Conservation (phyloP, 306 rosid genomes). For the Fragaria iinumae region DNA sequence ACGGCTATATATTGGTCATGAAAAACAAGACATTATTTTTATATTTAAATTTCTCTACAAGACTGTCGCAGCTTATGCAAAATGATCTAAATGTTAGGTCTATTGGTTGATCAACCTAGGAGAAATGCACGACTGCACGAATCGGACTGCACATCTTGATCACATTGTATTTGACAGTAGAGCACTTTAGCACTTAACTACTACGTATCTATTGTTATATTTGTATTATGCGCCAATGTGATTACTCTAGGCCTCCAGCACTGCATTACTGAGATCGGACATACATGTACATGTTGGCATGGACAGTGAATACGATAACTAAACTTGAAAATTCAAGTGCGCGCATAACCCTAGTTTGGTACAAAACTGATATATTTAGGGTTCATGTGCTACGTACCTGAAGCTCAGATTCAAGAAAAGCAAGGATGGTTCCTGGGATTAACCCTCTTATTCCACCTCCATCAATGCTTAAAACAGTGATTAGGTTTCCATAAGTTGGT, state of each 20-base stretch:
- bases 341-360: neutral
- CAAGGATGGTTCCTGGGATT: constrained; percentile 55
- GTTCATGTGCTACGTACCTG: constrained; percentile 16
- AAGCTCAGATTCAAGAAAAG: constrained; percentile 55
- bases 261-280: neutral
- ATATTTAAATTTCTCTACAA: neutral
- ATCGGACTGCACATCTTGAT: neutral
- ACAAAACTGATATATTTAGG: neutral
- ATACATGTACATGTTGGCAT: neutral
- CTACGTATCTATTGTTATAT: neutral
- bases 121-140: neutral
- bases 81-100: neutral
- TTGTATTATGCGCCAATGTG: neutral
- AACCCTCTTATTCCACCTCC: constrained; percentile 77
- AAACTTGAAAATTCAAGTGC: neutral
- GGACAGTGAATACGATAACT: neutral
- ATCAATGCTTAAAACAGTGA: constrained; percentile 70
- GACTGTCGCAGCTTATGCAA: neutral
- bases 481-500: constrained; percentile 49
- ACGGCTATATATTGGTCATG: neutral
- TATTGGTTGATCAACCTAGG: neutral
- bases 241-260: neutral
- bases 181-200: neutral
- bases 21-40: no score
- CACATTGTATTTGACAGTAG: neutral